Conservation (phyloP, 441 rosid species). For the Pelargonium cotyledonis region DNA sequence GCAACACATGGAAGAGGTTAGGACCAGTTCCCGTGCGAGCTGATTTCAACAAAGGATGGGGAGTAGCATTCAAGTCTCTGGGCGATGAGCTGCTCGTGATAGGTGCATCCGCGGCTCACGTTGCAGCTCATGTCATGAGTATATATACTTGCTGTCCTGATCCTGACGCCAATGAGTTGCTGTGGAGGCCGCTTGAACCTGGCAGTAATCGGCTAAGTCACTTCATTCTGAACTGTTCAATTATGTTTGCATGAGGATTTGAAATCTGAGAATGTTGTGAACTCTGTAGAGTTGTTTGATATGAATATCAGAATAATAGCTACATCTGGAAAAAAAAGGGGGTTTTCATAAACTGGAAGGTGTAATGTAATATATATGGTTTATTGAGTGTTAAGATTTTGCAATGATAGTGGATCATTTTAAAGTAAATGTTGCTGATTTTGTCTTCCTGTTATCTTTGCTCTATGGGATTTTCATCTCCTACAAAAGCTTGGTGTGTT, state of each 20-base stretch:
- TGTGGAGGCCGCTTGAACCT: slow-evolving; percentile 59
- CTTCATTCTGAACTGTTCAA: slow-evolving; percentile 73
- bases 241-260: slow-evolving; percentile 54
- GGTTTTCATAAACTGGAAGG: too few relatives aligned
- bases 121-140: slow-evolving; percentile 39
- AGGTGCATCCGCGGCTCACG: slow-evolving; percentile 41
- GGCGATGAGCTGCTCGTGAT: slow-evolving; percentile 76
- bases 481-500: too few relatives aligned
- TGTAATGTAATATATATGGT: too few relatives aligned
- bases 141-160: slow-evolving; percentile 65
- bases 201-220: slow-evolving; percentile 49
- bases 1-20: slow-evolving; percentile 58
- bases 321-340: too few relatives aligned
- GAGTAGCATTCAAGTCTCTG: slow-evolving; percentile 83
- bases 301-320: too few relatives aligned
- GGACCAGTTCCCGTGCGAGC: slow-evolving; percentile 78
- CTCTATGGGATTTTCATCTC: too few relatives aligned
- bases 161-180: slow-evolving; percentile 30
- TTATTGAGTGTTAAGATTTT: too few relatives aligned
- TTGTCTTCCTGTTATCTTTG: too few relatives aligned
- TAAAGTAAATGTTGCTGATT: too few relatives aligned
- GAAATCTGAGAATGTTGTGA: too few relatives aligned
- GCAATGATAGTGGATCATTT: too few relatives aligned
- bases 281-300: too few relatives aligned
- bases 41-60: slow-evolving; percentile 70